Percentiles rank a stretch among this genome's conserved stretches.
These are phyloP conservation scores for Triangularia verruculosa DNA, from an alignment of 2,329 filamentous ascomycete genomes.

Conservation along the genomic window DNA sequence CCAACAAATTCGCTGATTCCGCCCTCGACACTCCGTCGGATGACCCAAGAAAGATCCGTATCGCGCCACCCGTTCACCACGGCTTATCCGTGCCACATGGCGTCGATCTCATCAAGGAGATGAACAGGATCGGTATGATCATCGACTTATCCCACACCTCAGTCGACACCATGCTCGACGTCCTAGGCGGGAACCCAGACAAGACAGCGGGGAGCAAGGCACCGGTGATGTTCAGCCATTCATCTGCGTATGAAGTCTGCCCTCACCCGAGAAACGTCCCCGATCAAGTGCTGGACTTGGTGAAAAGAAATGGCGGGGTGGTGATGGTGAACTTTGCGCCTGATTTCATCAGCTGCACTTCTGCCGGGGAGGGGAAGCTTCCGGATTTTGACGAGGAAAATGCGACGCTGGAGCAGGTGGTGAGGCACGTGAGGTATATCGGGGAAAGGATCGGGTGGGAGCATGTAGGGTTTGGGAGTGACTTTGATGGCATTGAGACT, in stretches of 20 bases:
- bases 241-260: slow-evolving; percentile 74
- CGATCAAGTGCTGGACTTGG: slow-evolving; percentile 74
- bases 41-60: slow-evolving; percentile 30
- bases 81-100: slow-evolving; percentile 69
- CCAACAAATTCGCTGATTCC: slow-evolving; percentile 85
- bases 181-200: slow-evolving; percentile 57
- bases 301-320: slow-evolving; percentile 69
- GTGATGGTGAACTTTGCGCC: slow-evolving; percentile 92
- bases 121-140: slow-evolving; percentile 95
- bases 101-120: slow-evolving; percentile 70
- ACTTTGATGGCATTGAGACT: slow-evolving; percentile 74
- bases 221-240: slow-evolving; percentile 87
- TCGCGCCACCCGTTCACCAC: slow-evolving; percentile 59
- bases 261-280: slow-evolving; percentile 89
- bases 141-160: slow-evolving; percentile 79
- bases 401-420: slow-evolving; percentile 73
- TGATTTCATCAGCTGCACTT: slow-evolving; percentile 74
- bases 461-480: slow-evolving; percentile 82
- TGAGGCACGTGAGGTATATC: slow-evolving; percentile 77
- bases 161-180: slow-evolving; percentile 80
- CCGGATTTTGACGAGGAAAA: slow-evolving; percentile 66
- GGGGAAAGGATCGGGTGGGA: slow-evolving; percentile 81
- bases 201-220: slow-evolving; percentile 62
- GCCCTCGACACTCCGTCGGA: slow-evolving; percentile 59
- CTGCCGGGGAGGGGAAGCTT: slow-evolving; percentile 57